A percentile compares a stretch with the other conserved stretches of the same genome.
phyloP scores from a whole-genome alignment of 805 yeast genomes.

The Starmerella sirachaensis region DNA sequence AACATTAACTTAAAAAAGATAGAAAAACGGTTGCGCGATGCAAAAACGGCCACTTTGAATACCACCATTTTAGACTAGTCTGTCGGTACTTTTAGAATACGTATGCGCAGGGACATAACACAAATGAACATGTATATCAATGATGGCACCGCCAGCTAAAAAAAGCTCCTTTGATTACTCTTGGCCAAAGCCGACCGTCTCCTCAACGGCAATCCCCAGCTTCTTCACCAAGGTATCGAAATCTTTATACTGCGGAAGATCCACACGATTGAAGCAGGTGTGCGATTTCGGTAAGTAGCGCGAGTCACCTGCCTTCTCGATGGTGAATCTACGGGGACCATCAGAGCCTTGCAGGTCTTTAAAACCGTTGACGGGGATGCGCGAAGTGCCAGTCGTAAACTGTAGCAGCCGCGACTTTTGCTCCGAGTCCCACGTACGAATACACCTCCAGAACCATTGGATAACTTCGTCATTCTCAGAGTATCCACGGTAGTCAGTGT shows the following conservation, averaged over 20 bases:
- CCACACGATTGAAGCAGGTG: conserved; percentile 98
- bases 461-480: conserved; percentile 92
- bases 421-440: conserved; percentile 89
- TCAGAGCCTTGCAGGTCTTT: conserved; percentile 97
- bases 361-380: conserved; percentile 98
- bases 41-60: no score
- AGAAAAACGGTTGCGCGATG: no score
- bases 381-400: conserved; percentile 96
- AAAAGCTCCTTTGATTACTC: no score
- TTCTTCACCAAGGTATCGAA: conserved; percentile 78
- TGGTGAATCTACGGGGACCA: conserved; percentile 98
- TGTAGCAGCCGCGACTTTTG: conserved; percentile 91
- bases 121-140: no score
- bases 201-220: conserved; percentile 92
- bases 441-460: conserved; percentile 98
- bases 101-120: no score
- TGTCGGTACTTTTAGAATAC: no score
- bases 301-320: conserved; percentile 93
- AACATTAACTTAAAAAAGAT: no score
- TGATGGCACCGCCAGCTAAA: no score
- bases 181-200: conserved; percentile 98
- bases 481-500: conserved; percentile 96
- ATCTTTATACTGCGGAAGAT: conserved; percentile 84
- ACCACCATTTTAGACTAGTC: no score
- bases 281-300: conserved; percentile 92